These are phyloP conservation scores for Trichophyton schoenleinii DNA, from an alignment of 2,329 filamentous ascomycete species.

Conservation along the genomic window DNA sequence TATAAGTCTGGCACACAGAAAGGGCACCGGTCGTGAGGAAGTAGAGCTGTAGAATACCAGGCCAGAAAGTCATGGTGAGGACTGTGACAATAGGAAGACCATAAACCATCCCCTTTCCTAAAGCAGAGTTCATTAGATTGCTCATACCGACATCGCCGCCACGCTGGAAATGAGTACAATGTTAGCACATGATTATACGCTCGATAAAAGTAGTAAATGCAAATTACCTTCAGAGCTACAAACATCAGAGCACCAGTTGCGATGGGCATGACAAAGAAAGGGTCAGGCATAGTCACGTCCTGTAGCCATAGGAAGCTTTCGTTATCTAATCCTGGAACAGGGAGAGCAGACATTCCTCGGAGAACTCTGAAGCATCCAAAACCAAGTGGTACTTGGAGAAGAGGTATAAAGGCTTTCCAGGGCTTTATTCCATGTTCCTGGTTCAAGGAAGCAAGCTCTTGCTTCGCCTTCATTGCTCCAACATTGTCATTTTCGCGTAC, in stretches of 20 bases:
- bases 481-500: conserved; percentile 35
- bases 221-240: conserved; percentile 45
- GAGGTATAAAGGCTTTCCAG: conserved; percentile 41
- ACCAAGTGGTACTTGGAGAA: conserved; percentile 57
- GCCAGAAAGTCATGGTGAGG: conserved; percentile 42
- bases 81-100: conserved; percentile 43
- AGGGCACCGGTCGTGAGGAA: conserved; percentile 39
- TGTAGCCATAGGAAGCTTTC: conserved; percentile 66
- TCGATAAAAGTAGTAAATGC: not conserved
- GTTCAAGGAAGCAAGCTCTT: conserved; percentile 41
- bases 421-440: conserved; percentile 43
- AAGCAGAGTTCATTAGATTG: conserved; percentile 19
- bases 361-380: conserved; percentile 71
- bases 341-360: conserved; percentile 59
- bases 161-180: conserved; percentile 9
- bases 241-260: conserved; percentile 46
- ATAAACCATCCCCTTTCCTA: conserved; percentile 20
- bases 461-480: conserved; percentile 35
- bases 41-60: conserved; percentile 50
- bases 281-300: conserved; percentile 65
- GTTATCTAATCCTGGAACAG: conserved; percentile 63
- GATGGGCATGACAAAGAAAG: conserved; percentile 61
- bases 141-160: conserved; percentile 27
- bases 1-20: conserved; percentile 32
- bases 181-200: not conserved